A percentile compares a stretch with the other conserved stretches of the same genome.
Evolutionary conservation across 2,329 filamentous ascomycete species (phyloP).

Genomic region (Stenocarpella maydis): DNA sequence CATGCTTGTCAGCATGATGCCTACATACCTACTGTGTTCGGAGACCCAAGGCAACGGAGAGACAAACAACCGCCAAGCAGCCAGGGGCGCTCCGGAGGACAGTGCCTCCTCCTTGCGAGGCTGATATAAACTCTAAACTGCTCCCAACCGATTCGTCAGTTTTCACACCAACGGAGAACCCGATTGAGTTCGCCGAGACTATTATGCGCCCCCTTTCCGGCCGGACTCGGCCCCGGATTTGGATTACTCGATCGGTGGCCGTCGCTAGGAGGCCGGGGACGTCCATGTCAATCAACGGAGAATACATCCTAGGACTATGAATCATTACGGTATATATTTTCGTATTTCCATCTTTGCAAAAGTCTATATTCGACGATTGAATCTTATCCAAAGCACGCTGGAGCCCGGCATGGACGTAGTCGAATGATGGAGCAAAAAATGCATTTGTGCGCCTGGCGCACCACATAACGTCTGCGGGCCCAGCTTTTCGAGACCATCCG

Average conservation of each 20-base stretch:
- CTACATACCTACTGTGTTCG: too few species aligned
- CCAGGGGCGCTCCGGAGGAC: background rate
- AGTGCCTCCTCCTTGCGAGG: background rate
- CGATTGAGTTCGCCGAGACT: background rate
- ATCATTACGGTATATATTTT: background rate
- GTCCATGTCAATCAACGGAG: background rate
- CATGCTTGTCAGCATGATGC: background rate
- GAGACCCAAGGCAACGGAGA: background rate
- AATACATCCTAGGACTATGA: background rate
- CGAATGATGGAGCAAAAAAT: background rate
- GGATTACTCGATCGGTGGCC: background rate
- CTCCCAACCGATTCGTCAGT: background rate
- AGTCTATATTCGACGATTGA: background rate
- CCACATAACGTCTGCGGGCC: too few species aligned
- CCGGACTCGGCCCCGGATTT: background rate
- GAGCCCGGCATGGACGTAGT: background rate
- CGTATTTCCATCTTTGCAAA: background rate
- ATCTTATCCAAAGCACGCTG: background rate
- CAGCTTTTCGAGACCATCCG: too few species aligned
- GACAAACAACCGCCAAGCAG: background rate
- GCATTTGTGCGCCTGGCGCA: background rate
- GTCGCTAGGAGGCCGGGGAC: background rate
- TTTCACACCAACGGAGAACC: background rate
- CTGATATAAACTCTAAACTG: slow-evolving; percentile 13
- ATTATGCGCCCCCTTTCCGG: background rate